These are phyloP conservation scores for Backusella morwellensis DNA, from an alignment of 192 early-diverging fungal genomes.

Conservation along the genomic window DNA sequence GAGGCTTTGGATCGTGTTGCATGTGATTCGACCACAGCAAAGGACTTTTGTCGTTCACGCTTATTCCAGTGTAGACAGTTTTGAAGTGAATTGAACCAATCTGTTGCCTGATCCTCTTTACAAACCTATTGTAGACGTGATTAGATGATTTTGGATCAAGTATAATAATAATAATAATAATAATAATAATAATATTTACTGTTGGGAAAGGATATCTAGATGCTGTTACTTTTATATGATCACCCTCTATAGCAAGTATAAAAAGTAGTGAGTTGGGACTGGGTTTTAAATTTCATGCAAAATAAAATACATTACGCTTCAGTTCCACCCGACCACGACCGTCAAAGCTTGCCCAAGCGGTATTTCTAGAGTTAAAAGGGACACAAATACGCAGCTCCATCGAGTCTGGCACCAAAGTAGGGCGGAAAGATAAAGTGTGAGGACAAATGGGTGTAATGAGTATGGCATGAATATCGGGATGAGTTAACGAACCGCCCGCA, in stretches of 20 bases:
- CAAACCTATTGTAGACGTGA: conserved; percentile 8
- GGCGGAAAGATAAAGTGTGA: conserved; percentile 91
- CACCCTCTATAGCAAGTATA: conserved; percentile 54
- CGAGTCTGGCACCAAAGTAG: conserved; percentile 93
- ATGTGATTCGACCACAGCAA: conserved; percentile 50
- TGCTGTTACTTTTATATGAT: conserved; percentile 84
- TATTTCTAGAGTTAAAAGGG: conserved; percentile 77
- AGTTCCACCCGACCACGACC: conserved; percentile 91
- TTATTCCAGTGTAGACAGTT: conserved; percentile 94
- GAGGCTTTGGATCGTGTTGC: background rate
- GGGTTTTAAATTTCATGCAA: background rate
- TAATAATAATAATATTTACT: conserved; percentile 51
- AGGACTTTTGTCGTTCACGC: conserved; percentile 84
- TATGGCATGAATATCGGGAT: conserved; percentile 92
- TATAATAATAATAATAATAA: no score
- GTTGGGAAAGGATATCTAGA: conserved; percentile 88
- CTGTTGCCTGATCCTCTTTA: conserved; percentile 42
- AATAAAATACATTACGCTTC: conserved; percentile 42
- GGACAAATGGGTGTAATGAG: conserved; percentile 93
- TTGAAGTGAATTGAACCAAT: conserved; percentile 90
- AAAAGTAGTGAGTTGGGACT: background rate
- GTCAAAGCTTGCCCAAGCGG: conserved; percentile 95
- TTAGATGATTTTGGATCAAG: background rate
- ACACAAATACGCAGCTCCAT: conserved; percentile 89
- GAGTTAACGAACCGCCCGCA: conserved; percentile 94